Conservation (phyloP, 148 eudicot species). For the Rhododendron simsii region DNA sequence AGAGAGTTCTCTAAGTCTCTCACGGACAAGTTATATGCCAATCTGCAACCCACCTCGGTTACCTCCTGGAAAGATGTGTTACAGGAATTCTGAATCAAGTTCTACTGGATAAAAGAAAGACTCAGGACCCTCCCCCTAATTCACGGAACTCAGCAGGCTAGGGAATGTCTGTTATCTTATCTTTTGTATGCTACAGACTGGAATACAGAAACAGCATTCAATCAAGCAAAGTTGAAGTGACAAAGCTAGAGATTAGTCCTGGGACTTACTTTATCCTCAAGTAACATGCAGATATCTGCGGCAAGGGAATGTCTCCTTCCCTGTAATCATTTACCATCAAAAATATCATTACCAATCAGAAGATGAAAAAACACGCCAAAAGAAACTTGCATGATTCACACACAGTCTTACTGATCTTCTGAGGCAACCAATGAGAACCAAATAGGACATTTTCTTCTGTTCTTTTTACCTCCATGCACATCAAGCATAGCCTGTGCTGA, state of each 20-base stretch:
- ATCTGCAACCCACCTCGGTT: neutral
- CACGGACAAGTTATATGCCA: neutral
- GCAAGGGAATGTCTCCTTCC: slow-evolving; percentile 64
- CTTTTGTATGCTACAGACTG: neutral
- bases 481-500: slow-evolving; percentile 20
- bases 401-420: slow-evolving; percentile 55
- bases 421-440: slow-evolving; percentile 86
- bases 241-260: neutral
- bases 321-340: slow-evolving; percentile 30
- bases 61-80: neutral
- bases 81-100: neutral
- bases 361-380: neutral
- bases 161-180: neutral
- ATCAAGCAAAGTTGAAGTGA: neutral
- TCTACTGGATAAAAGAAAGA: neutral
- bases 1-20: neutral
- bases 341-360: neutral
- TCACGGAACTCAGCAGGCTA: neutral
- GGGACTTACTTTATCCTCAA: slow-evolving; percentile 74
- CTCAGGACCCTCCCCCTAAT: neutral
- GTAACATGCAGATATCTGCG: slow-evolving; percentile 68
- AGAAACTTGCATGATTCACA: neutral
- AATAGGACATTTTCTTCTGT: slow-evolving; percentile 54
- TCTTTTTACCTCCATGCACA: slow-evolving; percentile 19
- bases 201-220: neutral